These are phyloP conservation scores for Agarophyton chilense DNA, from an alignment of 23 red algal species.

Conservation along the genomic window DNA sequence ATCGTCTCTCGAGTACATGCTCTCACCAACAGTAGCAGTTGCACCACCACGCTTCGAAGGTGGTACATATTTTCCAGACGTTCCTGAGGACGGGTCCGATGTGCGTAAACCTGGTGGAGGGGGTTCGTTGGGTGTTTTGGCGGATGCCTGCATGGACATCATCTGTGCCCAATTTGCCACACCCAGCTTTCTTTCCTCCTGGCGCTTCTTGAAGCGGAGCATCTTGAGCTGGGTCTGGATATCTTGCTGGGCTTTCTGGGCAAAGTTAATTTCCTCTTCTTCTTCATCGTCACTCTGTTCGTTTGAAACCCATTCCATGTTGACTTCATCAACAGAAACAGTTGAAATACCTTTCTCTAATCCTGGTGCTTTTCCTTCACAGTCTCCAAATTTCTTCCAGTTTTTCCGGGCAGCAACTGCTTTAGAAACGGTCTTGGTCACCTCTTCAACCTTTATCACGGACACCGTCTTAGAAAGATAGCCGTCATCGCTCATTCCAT, in stretches of 20 bases:
- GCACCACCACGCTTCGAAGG: slow-evolving; percentile 80
- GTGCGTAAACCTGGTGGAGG: slow-evolving; percentile 54
- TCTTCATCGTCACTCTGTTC: slow-evolving; percentile 64
- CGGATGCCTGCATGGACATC: slow-evolving; percentile 85
- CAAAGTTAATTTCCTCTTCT: slow-evolving; percentile 81
- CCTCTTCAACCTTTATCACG: slow-evolving; percentile 65
- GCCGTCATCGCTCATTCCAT: slow-evolving; percentile 82
- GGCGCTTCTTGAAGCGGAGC: slow-evolving; percentile 74
- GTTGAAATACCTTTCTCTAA: slow-evolving; percentile 77
- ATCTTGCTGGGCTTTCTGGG: slow-evolving; percentile 68
- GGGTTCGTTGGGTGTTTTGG: slow-evolving; percentile 49
- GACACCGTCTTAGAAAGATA: slow-evolving; percentile 77
- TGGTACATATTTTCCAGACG: slow-evolving; percentile 83
- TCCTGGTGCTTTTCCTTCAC: slow-evolving; percentile 63
- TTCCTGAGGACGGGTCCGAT: slow-evolving; percentile 27
- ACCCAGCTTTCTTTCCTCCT: slow-evolving; percentile 82
- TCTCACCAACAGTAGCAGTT: slow-evolving; percentile 35
- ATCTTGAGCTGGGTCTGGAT: slow-evolving; percentile 79
- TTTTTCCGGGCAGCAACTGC: slow-evolving; percentile 77
- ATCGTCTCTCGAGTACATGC: slow-evolving; percentile 88
- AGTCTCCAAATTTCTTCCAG: slow-evolving; percentile 95
- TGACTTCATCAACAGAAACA: slow-evolving; percentile 80
- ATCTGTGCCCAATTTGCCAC: slow-evolving; percentile 94
- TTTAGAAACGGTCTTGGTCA: slow-evolving; percentile 73
- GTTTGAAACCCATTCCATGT: slow-evolving; percentile 80